Percentiles rank a stretch among this genome's conserved stretches.
Conservation (phyloP, 441 rosid species). For the Sinapis alba region DNA sequence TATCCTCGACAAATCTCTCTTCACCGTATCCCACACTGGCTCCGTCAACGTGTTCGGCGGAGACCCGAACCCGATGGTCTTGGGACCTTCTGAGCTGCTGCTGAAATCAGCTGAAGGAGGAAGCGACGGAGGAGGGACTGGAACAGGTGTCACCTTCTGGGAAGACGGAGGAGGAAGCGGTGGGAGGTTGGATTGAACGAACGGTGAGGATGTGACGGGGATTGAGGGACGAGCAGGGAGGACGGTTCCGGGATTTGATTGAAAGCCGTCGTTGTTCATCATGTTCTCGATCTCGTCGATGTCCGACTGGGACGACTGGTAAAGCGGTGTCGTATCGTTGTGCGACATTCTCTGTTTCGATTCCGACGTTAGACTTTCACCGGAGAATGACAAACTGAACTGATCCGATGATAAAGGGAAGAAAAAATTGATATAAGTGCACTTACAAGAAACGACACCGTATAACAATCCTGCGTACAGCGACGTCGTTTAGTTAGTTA, state of each 20-base stretch:
- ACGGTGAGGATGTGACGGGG: constrained; percentile 76
- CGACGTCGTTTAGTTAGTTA: not conserved
- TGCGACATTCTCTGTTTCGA: constrained; percentile 52
- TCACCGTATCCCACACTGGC: no score
- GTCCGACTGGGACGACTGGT: constrained; percentile 87
- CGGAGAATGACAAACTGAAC: not conserved
- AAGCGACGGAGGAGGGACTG: constrained; percentile 48
- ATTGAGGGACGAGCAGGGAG: constrained; percentile 78
- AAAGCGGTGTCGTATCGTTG: constrained; percentile 77
- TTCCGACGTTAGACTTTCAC: not conserved
- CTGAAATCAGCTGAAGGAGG: constrained; percentile 32
- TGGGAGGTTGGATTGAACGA: constrained; percentile 65
- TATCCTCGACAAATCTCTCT: constrained; percentile 88
- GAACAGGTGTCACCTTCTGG: constrained; percentile 23
- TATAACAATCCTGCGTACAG: not conserved
- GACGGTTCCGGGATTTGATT: no score
- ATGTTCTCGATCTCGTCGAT: constrained; percentile 96
- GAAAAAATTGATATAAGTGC: not conserved
- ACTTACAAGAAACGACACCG: not conserved
- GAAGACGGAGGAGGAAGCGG: constrained; percentile 27
- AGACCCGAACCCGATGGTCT: constrained; percentile 56
- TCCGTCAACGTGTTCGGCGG: constrained; percentile 76
- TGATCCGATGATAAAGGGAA: not conserved
- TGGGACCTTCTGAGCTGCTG: constrained; percentile 8
- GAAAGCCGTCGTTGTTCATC: constrained; percentile 64